Percentiles rank a stretch among this genome's conserved stretches.
These are phyloP conservation scores for Penicillium arizonense DNA, from an alignment of 495 filamentous ascomycete species.

Conservation along the genomic window DNA sequence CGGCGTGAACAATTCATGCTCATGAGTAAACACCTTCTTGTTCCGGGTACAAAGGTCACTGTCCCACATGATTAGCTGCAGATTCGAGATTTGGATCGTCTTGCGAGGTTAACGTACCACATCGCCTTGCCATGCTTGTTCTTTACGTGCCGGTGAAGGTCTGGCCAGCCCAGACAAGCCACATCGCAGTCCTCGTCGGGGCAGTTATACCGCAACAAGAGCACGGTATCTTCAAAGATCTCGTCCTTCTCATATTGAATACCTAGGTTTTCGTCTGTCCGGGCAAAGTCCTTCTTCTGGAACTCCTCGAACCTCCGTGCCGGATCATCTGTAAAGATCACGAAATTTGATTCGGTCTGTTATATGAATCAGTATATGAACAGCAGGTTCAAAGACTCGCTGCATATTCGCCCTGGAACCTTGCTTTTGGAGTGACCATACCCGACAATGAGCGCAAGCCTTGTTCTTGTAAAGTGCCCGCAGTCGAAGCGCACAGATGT, in stretches of 20 bases:
- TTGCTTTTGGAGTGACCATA: conserved; percentile 39
- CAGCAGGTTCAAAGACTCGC: neutral
- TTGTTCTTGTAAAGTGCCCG: conserved; percentile 94
- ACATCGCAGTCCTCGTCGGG: conserved; percentile 82
- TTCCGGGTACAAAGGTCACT: conserved; percentile 88
- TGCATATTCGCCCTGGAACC: too few species aligned
- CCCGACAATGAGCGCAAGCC: conserved; percentile 89
- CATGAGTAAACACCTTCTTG: conserved; percentile 98
- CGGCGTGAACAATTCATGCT: conserved; percentile 90
- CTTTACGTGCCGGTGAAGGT: conserved; percentile 89
- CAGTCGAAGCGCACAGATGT: conserved; percentile 88
- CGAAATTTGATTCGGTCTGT: conserved; percentile 70
- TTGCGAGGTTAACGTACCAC: conserved; percentile 57
- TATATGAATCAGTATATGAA: conserved; percentile 24
- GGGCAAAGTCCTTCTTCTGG: conserved; percentile 64
- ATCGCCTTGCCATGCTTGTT: conserved; percentile 78
- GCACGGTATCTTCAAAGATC: conserved; percentile 81
- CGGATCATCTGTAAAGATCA: conserved; percentile 86
- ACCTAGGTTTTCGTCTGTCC: conserved; percentile 76
- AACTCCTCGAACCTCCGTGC: conserved; percentile 84
- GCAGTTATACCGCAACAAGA: conserved; percentile 94
- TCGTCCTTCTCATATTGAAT: conserved; percentile 84
- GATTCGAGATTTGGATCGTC: neutral
- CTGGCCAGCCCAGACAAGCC: conserved; percentile 89
- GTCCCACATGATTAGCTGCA: conserved; percentile 1